phyloP scores from a whole-genome alignment of 129 eudicot species.

The Apium graveolens region DNA sequence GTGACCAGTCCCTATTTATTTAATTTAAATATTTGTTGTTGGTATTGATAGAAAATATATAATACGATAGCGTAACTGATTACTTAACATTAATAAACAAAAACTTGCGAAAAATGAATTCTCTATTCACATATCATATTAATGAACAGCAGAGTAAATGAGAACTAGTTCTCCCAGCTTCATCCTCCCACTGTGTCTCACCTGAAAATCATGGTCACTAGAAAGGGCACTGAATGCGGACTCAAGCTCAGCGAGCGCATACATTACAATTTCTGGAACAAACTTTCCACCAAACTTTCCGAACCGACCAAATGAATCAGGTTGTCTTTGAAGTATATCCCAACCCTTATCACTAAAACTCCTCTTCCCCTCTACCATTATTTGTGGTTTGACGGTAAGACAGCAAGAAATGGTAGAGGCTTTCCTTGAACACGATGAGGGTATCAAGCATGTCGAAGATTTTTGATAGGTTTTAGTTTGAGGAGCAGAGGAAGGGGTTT shows the following conservation, averaged over 20 bases:
- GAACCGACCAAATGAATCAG: slow-evolving; percentile 74
- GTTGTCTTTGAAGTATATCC: slow-evolving; percentile 38
- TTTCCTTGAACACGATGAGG: slow-evolving; percentile 15
- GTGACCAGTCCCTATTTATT: too few species aligned
- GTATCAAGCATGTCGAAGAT: neutral
- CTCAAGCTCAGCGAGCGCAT: slow-evolving; percentile 73
- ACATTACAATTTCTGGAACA: slow-evolving; percentile 86
- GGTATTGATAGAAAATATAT: too few species aligned
- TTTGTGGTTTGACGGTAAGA: slow-evolving; percentile 20
- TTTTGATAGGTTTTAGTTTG: slow-evolving; percentile 19
- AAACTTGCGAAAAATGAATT: too few species aligned
- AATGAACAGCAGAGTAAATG: too few species aligned
- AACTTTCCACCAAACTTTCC: slow-evolving; percentile 86
- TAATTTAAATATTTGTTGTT: too few species aligned
- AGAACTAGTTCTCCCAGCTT: neutral
- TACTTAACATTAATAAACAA: too few species aligned
- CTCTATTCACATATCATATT: too few species aligned
- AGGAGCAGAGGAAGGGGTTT: slow-evolving; percentile 1
- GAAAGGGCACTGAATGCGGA: slow-evolving; percentile 54
- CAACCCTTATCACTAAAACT: neutral
- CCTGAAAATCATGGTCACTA: slow-evolving; percentile 44
- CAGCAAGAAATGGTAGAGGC: slow-evolving; percentile 30
- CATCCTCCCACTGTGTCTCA: neutral
- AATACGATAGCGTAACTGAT: too few species aligned
- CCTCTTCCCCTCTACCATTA: slow-evolving; percentile 21